A percentile compares a stretch with the other conserved stretches of the same genome.
These are phyloP conservation scores for Chrysophaeum taylorii DNA, from an alignment of 352 stramenopile species.

Conservation along the genomic window DNA sequence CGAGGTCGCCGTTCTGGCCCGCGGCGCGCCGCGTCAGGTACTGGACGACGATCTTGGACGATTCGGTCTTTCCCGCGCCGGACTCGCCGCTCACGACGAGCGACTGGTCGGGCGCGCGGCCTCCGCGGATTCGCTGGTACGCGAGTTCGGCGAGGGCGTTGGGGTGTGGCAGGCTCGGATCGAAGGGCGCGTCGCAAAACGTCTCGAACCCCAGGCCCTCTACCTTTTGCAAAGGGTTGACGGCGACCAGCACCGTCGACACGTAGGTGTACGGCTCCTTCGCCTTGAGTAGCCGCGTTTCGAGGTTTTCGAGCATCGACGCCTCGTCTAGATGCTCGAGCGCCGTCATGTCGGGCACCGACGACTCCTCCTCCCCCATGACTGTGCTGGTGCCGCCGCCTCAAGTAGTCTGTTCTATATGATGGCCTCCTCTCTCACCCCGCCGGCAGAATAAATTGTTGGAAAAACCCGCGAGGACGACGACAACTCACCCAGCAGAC, in stretches of 20 bases:
- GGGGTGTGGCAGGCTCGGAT: constrained; percentile 51
- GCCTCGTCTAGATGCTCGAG: too few species aligned
- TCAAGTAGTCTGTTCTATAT: too few species aligned
- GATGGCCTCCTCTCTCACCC: too few species aligned
- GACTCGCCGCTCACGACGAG: constrained; percentile 20
- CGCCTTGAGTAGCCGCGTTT: neutral
- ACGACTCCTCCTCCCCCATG: too few species aligned
- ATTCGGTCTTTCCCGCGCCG: constrained; percentile 21
- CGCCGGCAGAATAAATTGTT: too few species aligned
- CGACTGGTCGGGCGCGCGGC: constrained; percentile 11
- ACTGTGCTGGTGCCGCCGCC: too few species aligned
- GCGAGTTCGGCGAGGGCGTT: constrained; percentile 72
- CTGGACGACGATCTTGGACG: constrained; percentile 17
- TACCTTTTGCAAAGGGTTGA: constrained; percentile 19
- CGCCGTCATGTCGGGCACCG: too few species aligned
- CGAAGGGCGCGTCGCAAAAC: neutral
- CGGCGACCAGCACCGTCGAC: constrained; percentile 14
- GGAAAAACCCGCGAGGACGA: too few species aligned
- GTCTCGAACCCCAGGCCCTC: constrained; percentile 32
- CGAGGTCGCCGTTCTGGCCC: constrained; percentile 11
- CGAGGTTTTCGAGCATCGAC: neutral
- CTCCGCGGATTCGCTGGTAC: constrained; percentile 71
- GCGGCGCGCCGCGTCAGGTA: constrained; percentile 2
- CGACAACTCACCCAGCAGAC: too few species aligned
- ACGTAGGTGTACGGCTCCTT: constrained; percentile 42